Percentiles rank a stretch among this genome's conserved stretches.
Evolutionary conservation across 805 yeast genomes (phyloP).

Genomic region (Ogataea nakhonphanomensis): DNA sequence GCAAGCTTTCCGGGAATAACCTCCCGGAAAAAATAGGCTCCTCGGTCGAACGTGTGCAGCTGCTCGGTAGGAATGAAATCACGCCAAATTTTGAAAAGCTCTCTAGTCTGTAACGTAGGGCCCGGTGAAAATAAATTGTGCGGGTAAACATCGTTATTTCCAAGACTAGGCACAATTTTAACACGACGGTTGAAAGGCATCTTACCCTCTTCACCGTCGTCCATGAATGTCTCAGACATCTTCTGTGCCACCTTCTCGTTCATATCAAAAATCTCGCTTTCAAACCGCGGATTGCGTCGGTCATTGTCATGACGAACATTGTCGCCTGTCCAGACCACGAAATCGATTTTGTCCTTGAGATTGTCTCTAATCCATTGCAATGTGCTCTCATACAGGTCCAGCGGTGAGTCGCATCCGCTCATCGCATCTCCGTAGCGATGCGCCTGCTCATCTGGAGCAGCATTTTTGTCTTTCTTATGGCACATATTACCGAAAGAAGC

Average conservation of each 20-base stretch:
- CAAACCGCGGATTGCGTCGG: slow-evolving; percentile 69
- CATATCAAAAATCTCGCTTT: slow-evolving; percentile 64
- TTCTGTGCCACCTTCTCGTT: slow-evolving; percentile 54
- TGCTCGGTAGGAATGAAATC: slow-evolving; percentile 74
- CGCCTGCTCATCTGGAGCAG: slow-evolving; percentile 42
- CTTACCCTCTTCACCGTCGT: slow-evolving; percentile 34
- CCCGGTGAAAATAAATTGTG: slow-evolving; percentile 84
- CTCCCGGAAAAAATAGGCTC: slow-evolving; percentile 71
- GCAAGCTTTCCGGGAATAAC: slow-evolving; percentile 80
- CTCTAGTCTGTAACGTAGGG: slow-evolving; percentile 84
- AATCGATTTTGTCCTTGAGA: slow-evolving; percentile 73
- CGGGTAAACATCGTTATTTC: slow-evolving; percentile 87
- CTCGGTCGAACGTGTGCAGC: slow-evolving; percentile 67
- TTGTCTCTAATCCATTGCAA: slow-evolving; percentile 63
- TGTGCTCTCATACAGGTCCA: slow-evolving; percentile 56
- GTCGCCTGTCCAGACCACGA: slow-evolving; percentile 90
- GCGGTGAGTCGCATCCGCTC: slow-evolving; percentile 75
- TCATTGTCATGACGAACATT: slow-evolving; percentile 84
- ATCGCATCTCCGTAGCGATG: slow-evolving; percentile 72
- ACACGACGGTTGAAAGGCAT: slow-evolving; percentile 31
- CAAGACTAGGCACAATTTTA: slow-evolving; percentile 65
- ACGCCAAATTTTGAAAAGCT: slow-evolving; percentile 70
- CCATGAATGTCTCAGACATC: slow-evolving; percentile 52
- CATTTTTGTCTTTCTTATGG: slow-evolving; percentile 43
- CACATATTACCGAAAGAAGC: slow-evolving; percentile 49